These are phyloP conservation scores for Cyberlindnera maclurae DNA, from an alignment of 805 yeast genomes.

Conservation along the genomic window DNA sequence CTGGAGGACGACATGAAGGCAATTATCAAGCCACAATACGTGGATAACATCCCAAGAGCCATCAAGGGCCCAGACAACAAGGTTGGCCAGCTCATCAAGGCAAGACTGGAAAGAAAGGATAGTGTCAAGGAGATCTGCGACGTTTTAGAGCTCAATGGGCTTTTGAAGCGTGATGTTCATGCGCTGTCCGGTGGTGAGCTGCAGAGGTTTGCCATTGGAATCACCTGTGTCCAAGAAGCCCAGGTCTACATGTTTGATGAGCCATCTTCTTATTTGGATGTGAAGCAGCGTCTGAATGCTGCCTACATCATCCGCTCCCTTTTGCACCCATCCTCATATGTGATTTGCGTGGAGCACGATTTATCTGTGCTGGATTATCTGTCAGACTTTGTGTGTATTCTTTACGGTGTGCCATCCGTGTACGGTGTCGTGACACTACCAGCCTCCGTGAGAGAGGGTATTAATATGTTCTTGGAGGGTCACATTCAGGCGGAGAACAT, in stretches of 20 bases:
- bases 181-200: constrained; percentile 97
- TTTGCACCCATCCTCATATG: constrained; percentile 68
- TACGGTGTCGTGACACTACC: constrained; percentile 98
- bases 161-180: constrained; percentile 80
- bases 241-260: constrained; percentile 99
- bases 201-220: constrained; percentile 96
- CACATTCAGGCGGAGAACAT: constrained; percentile 94
- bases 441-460: constrained; percentile 96
- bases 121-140: constrained; percentile 61
- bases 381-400: constrained; percentile 93
- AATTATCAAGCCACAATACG: constrained; percentile 98
- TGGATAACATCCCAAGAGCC: constrained; percentile 95
- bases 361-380: constrained; percentile 93
- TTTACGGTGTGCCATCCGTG: constrained; percentile 97
- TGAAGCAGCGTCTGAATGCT: constrained; percentile 96
- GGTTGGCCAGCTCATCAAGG: constrained; percentile 77
- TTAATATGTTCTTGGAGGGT: constrained; percentile 96
- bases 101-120: constrained; percentile 62
- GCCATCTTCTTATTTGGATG: constrained; percentile 97
- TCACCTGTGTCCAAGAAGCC: constrained; percentile 93
- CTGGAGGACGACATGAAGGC: constrained; percentile 92
- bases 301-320: constrained; percentile 90
- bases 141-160: constrained; percentile 66
- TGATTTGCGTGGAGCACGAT: constrained; percentile 98
- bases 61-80: constrained; percentile 82